Evolutionary conservation across 176 grass and related monocot species (phyloP).

Genomic region (Zoysia japonica): DNA sequence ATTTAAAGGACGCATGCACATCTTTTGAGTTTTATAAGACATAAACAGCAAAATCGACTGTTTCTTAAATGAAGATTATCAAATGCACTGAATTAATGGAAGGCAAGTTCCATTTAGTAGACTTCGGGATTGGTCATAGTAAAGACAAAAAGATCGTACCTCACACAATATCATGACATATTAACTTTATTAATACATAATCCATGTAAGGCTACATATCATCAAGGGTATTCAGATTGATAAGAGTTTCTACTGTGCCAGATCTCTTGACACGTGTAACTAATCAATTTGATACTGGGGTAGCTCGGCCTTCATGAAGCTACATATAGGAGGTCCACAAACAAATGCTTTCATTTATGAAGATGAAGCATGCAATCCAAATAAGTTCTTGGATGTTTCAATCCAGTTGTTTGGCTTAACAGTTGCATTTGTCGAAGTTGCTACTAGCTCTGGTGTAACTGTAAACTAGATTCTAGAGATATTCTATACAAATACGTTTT

Average conservation of each 20-base stretch:
- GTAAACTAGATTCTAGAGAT: neutral
- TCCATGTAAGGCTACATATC: neutral
- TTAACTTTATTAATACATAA: neutral
- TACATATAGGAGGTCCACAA: neutral
- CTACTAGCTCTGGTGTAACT: neutral
- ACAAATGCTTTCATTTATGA: slow-evolving; percentile 1
- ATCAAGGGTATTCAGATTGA: neutral
- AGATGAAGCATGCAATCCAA: neutral
- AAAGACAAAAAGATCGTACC: neutral
- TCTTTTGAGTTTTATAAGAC: neutral
- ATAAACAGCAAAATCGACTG: neutral
- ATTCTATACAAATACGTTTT: neutral
- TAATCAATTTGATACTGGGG: neutral
- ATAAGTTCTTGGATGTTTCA: slow-evolving; percentile 13
- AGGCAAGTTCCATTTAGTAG: slow-evolving; percentile 1
- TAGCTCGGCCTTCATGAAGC: neutral
- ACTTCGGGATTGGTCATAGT: neutral
- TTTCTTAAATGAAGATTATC: neutral
- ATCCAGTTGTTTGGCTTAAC: neutral
- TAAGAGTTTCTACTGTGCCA: slow-evolving; percentile 1
- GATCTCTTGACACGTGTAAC: slow-evolving; percentile 10
- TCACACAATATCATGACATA: neutral
- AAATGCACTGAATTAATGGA: neutral
- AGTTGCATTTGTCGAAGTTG: neutral
- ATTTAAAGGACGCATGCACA: neutral